phyloP scores from a whole-genome alignment of 2,329 filamentous ascomycete species.

The Sporothrix sp. region DNA sequence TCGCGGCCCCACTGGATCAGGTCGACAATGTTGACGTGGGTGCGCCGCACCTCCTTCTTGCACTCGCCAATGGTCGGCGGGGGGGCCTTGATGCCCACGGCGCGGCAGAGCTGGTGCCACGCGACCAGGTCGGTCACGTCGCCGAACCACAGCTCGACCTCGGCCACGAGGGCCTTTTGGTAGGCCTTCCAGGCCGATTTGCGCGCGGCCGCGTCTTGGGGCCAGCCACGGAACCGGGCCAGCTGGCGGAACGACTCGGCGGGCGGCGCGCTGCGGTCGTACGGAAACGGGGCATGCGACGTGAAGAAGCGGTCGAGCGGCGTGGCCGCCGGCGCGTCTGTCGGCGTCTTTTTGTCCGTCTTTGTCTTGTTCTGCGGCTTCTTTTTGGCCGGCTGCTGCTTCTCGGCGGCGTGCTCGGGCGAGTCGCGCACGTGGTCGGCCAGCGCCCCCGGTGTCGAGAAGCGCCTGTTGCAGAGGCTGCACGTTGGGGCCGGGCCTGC shows the following conservation, averaged over 20 bases:
- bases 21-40: conserved; percentile 13
- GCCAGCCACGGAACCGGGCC: background rate
- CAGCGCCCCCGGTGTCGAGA: background rate
- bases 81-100: background rate
- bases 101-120: conserved; percentile 8
- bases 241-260: conserved; percentile 2
- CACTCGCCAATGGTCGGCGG: background rate
- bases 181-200: background rate
- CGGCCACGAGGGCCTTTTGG: background rate
- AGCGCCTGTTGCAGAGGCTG: background rate
- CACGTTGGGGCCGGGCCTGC: background rate
- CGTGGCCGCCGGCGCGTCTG: background rate
- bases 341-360: background rate
- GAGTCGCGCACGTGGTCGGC: background rate
- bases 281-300: background rate
- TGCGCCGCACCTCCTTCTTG: background rate
- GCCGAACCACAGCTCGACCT: conserved; percentile 10
- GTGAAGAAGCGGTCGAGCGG: conserved; percentile 9
- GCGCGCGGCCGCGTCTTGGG: background rate
- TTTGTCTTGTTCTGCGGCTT: background rate
- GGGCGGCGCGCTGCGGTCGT: background rate
- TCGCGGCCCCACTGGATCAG: conserved; percentile 7
- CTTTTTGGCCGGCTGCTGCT: background rate
- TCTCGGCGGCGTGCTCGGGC: background rate
- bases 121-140: background rate